Evolutionary conservation across 2,329 filamentous ascomycete genomes (phyloP).

Genomic region (Chaetomium globosum): DNA sequence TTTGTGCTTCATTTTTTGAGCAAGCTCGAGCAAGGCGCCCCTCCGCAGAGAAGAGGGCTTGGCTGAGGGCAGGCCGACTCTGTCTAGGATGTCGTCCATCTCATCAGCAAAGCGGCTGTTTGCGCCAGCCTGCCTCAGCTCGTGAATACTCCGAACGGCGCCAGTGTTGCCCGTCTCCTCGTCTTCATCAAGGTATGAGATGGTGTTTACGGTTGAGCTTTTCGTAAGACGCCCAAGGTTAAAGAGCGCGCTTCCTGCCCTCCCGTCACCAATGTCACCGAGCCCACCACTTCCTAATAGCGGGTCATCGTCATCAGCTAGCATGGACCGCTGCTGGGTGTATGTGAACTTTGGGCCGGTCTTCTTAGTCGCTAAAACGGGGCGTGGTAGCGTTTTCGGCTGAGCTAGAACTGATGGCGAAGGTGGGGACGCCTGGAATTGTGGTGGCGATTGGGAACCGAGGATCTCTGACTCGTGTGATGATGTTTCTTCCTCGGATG

Average conservation of each 20-base stretch:
- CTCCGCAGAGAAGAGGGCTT: slow-evolving; percentile 57
- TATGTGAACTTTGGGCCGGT: slow-evolving; percentile 46
- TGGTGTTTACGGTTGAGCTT: slow-evolving; percentile 35
- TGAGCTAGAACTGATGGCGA: slow-evolving; percentile 29
- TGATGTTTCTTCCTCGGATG: slow-evolving; percentile 37
- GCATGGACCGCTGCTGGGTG: slow-evolving; percentile 45
- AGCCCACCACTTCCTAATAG: slow-evolving; percentile 31
- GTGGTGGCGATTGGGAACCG: slow-evolving; percentile 14
- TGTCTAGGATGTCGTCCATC: slow-evolving; percentile 64
- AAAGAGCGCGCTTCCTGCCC: slow-evolving; percentile 33
- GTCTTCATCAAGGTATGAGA: slow-evolving; percentile 50
- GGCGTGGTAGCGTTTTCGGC: slow-evolving; percentile 33
- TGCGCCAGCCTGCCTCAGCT: slow-evolving; percentile 65
- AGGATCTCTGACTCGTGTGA: slow-evolving; percentile 25
- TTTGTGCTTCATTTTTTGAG: slow-evolving; percentile 62
- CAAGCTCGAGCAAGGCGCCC: slow-evolving; percentile 62
- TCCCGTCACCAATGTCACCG: slow-evolving; percentile 32
- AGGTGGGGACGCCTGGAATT: slow-evolving; percentile 33
- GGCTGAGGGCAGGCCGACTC: slow-evolving; percentile 56
- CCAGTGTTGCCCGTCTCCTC: slow-evolving; percentile 49
- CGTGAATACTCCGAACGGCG: slow-evolving; percentile 65
- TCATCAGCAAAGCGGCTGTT: slow-evolving; percentile 68
- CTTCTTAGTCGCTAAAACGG: slow-evolving; percentile 38
- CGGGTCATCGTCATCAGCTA: slow-evolving; percentile 40
- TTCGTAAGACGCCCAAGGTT: slow-evolving; percentile 35